phyloP scores from a whole-genome alignment of 1,284 basidiomycete genomes.

The Ustilago bromivora region DNA sequence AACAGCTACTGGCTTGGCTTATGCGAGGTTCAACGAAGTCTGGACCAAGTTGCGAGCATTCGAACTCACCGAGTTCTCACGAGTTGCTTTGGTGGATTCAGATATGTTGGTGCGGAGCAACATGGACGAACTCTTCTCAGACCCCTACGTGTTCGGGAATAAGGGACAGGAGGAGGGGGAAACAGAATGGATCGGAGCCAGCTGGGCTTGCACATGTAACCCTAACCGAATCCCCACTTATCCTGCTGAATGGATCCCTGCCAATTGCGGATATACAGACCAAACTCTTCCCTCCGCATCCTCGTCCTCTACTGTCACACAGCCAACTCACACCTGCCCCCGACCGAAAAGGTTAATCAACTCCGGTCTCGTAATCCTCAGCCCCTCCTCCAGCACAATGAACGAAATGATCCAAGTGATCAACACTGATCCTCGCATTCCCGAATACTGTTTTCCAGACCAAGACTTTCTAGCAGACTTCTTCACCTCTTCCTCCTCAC shows the following conservation, averaged over 20 bases:
- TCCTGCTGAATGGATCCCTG: conserved; percentile 88
- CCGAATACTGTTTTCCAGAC: conserved; percentile 85
- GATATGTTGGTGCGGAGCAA: conserved; percentile 89
- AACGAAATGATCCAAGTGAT: conserved; percentile 76
- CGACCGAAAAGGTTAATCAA: conserved; percentile 85
- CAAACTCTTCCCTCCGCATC: conserved; percentile 68
- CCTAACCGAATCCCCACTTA: conserved; percentile 85
- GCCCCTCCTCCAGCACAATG: conserved; percentile 76
- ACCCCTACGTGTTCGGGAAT: conserved; percentile 65
- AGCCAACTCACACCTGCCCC: conserved; percentile 73
- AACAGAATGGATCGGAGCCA: conserved; percentile 78
- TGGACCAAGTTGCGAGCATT: conserved; percentile 68
- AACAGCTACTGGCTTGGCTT: conserved; percentile 27
- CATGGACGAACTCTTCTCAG: conserved; percentile 88
- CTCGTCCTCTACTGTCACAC: conserved; percentile 70
- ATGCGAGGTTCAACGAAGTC: conserved; percentile 60
- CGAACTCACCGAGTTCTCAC: conserved; percentile 72
- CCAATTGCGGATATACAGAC: conserved; percentile 85
- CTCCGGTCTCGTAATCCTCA: conserved; percentile 86
- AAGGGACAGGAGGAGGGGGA: conserved; percentile 72
- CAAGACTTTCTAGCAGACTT: conserved; percentile 88
- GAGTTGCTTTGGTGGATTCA: conserved; percentile 85
- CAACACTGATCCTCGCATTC: conserved; percentile 77
- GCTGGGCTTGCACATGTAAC: conserved; percentile 92
- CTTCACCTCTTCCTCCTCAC: conserved; percentile 72